Evolutionary conservation across 179 eudicot genomes (phyloP).

Genomic region (Dionaea muscipula): DNA sequence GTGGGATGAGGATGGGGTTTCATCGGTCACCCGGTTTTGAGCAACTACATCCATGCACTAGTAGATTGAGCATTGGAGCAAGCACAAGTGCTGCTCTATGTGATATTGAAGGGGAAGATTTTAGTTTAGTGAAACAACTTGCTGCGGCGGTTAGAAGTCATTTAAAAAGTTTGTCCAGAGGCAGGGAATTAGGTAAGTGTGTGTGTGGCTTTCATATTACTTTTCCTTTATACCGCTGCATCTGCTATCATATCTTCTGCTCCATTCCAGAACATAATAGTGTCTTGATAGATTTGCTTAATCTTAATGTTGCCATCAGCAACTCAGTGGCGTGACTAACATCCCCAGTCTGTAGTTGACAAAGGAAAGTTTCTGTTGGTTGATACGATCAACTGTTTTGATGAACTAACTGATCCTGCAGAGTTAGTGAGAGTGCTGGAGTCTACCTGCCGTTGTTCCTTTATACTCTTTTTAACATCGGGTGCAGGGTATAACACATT

Average conservation of each 20-base stretch:
- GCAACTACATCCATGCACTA: slow-evolving; percentile 41
- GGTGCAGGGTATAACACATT: slow-evolving; percentile 30
- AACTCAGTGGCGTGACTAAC: no score
- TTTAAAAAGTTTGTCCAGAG: slow-evolving; percentile 24
- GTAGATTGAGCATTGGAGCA: slow-evolving; percentile 33
- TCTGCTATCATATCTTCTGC: not conserved
- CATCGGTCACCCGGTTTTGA: slow-evolving; percentile 17
- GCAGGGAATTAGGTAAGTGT: slow-evolving; percentile 25
- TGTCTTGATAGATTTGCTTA: no score
- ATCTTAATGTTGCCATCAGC: no score
- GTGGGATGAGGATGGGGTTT: slow-evolving; percentile 20
- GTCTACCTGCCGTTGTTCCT: no score
- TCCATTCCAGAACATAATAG: not conserved
- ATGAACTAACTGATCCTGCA: no score
- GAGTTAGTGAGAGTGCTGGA: no score
- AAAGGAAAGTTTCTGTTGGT: no score
- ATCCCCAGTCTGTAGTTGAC: no score
- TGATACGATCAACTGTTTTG: no score
- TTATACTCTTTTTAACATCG: no score
- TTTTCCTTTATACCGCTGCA: not conserved
- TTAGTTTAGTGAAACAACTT: slow-evolving; percentile 25
- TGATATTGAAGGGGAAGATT: slow-evolving; percentile 31
- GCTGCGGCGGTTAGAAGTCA: slow-evolving; percentile 27
- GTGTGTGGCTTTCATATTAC: not conserved
- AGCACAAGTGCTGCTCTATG: slow-evolving; percentile 23